phyloP scores from a whole-genome alignment of 805 yeast genomes.

The Pichia pseudocactophila region DNA sequence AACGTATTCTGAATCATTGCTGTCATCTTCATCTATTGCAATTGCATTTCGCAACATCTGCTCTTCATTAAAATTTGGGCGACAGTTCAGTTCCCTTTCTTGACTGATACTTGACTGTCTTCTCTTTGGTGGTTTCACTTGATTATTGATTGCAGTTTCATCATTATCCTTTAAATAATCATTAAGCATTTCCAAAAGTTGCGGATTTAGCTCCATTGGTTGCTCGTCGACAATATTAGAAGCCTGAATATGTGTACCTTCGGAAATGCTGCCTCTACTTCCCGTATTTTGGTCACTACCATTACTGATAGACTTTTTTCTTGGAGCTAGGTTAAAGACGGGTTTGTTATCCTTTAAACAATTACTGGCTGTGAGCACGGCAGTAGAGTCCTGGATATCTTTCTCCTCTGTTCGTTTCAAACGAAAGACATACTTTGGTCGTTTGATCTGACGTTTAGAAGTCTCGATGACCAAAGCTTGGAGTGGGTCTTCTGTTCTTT shows the following conservation, averaged over 20 bases:
- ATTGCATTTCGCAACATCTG: constrained; percentile 24
- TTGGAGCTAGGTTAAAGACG: constrained; percentile 19
- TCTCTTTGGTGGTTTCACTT: constrained; percentile 22
- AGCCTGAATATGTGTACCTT: neutral
- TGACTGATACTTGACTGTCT: constrained; percentile 22
- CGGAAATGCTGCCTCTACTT: neutral
- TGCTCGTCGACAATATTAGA: neutral
- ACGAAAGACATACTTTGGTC: constrained; percentile 33
- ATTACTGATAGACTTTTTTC: constrained; percentile 9
- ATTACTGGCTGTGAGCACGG: constrained; percentile 14
- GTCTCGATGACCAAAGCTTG: constrained; percentile 59
- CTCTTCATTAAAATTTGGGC: constrained; percentile 12
- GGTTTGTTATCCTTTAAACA: constrained; percentile 7
- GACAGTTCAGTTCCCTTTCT: constrained; percentile 8
- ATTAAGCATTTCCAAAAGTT: constrained; percentile 66
- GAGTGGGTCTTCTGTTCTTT: constrained; percentile 79
- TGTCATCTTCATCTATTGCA: constrained; percentile 6
- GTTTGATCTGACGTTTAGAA: constrained; percentile 9
- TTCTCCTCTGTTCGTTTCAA: constrained; percentile 39
- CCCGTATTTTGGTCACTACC: neutral
- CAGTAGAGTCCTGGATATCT: constrained; percentile 15
- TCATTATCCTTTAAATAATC: constrained; percentile 41
- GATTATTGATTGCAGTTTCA: constrained; percentile 9
- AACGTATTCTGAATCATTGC: constrained; percentile 56
- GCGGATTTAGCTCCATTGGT: constrained; percentile 39